Evolutionary conservation across 257 asterid species (phyloP).

Genomic region (Catharanthus roseus): DNA sequence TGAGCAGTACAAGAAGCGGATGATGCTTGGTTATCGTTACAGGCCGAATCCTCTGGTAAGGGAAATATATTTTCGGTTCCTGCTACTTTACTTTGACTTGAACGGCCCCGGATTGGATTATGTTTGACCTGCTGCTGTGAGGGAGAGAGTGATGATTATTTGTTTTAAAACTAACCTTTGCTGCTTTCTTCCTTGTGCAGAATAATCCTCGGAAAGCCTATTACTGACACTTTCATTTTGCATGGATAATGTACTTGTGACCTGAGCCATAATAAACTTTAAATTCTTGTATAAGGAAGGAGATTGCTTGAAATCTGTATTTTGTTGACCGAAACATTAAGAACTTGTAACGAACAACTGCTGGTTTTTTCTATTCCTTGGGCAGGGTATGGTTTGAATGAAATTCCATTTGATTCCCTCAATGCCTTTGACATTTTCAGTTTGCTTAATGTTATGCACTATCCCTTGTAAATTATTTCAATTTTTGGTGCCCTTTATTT

Average conservation of each 20-base stretch:
- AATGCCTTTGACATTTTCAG: too few species aligned
- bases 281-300: not conserved
- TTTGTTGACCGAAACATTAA: not conserved
- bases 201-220: conserved; percentile 12
- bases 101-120: not conserved
- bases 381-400: too few species aligned
- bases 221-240: not conserved
- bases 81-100: not conserved
- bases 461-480: too few species aligned
- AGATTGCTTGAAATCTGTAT: not conserved
- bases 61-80: not conserved
- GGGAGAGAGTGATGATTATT: not conserved
- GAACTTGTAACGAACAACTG: not conserved
- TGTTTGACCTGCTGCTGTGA: not conserved
- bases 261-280: not conserved
- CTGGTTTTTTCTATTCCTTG: not conserved
- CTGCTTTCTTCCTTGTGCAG: conserved; percentile 7
- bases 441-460: too few species aligned
- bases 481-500: too few species aligned
- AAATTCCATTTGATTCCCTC: not conserved
- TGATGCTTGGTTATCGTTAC: conserved; percentile 91
- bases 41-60: conserved; percentile 91
- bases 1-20: conserved; percentile 91
- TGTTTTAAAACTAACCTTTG: not conserved
- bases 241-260: not conserved